Conservation (phyloP, 495 filamentous ascomycete genomes). For the Letharia columbiana region DNA sequence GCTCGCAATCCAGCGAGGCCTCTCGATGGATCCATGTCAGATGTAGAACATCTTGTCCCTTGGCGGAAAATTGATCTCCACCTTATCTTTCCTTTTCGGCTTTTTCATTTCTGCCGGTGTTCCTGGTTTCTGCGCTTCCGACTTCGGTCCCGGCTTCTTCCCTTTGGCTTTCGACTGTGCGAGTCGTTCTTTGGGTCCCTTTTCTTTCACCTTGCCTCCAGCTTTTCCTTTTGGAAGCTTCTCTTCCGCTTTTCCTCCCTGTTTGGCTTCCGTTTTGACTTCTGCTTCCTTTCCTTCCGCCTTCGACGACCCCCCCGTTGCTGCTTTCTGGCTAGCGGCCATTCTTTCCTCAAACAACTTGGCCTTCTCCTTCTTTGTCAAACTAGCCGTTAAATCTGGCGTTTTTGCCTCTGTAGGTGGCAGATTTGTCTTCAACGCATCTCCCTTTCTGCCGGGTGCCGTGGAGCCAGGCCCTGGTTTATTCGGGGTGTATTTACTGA, state of each 20-base stretch:
- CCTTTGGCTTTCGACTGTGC: no score
- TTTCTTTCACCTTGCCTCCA: neutral
- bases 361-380: neutral
- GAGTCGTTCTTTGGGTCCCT: no score
- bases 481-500: no score
- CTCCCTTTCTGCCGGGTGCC: neutral
- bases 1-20: no score
- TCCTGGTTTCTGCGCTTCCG: no score
- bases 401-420: neutral
- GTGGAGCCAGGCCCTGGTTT: no score
- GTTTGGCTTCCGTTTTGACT: neutral
- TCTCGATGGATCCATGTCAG: no score
- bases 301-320: neutral
- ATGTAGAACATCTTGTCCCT: no score
- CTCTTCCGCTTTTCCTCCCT: neutral
- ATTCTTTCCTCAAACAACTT: neutral
- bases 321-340: neutral
- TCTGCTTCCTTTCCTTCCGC: neutral
- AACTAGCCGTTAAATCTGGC: neutral
- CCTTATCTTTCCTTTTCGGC: no score
- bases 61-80: no score
- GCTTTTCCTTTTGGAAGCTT: neutral
- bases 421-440: neutral
- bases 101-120: no score
- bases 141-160: no score